Evolutionary conservation across 345 rosid species (phyloP).

Genomic region (Bruguiera parviflora): DNA sequence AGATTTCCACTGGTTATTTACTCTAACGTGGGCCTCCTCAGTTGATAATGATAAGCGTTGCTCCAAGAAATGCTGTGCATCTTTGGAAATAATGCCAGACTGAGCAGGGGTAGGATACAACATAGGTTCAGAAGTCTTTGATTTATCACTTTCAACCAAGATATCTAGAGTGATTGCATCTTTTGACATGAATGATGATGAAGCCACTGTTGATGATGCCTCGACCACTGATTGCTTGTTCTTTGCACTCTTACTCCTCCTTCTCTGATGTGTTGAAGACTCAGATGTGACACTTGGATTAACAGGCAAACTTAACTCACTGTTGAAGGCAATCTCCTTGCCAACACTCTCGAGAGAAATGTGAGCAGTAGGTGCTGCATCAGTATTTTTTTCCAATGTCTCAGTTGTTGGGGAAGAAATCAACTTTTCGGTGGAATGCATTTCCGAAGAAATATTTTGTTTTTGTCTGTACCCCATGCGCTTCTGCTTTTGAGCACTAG

Average conservation of each 20-base stretch:
- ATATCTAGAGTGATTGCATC: constrained; percentile 31
- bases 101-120: constrained; percentile 26
- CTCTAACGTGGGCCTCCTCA: constrained; percentile 52
- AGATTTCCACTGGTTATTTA: constrained; percentile 57
- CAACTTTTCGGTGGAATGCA: constrained; percentile 34
- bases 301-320: constrained; percentile 36
- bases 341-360: constrained; percentile 29
- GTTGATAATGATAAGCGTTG: constrained; percentile 38
- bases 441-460: constrained; percentile 41
- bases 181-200: constrained; percentile 28
- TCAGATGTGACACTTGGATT: constrained; percentile 37
- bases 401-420: constrained; percentile 26
- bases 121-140: constrained; percentile 40
- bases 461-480: constrained; percentile 50
- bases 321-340: constrained; percentile 32
- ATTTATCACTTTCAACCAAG: constrained; percentile 37
- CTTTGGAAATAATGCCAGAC: constrained; percentile 33
- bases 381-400: constrained; percentile 27
- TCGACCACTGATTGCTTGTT: constrained; percentile 64
- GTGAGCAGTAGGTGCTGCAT: constrained; percentile 29
- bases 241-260: constrained; percentile 54
- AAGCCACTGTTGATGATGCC: constrained; percentile 31
- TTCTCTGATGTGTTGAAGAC: constrained; percentile 48
- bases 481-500: constrained; percentile 48
- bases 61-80: constrained; percentile 46